Base-by-base conservation (phyloP, 306 rosid species). In the Ochetophila trinervis region DNA sequence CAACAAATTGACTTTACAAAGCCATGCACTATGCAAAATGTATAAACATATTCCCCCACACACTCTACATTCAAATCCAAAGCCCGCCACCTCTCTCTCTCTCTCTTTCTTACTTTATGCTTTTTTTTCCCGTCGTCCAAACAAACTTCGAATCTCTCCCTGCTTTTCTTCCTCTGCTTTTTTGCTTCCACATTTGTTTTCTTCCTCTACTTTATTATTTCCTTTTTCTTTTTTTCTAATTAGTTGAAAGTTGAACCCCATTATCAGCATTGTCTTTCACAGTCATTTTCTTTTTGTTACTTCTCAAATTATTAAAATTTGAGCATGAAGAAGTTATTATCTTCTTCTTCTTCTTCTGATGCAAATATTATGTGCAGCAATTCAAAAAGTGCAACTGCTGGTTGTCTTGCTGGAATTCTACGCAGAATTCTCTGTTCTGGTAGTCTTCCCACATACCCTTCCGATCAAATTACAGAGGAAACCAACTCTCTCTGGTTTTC, bases 401-500 rank as follows among this genome's bases (percentile, higher is more conserved):
- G 92, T 17, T 89, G 95, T 59, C 64, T 92, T 14, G 72, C 84
- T 0, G 83, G 89, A 15, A 80, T 92, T 62, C n/a, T 92, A 27
- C 86, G 95, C 54, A 78, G 86, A 58, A 74, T 89, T 69, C 92
- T 89, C 53, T 87, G 98, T 60, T 85, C 90, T 23, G 75, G 85
- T 4, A 83, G 83, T 81, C 80, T 89, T 40, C 93, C 96, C 1
- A 89, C 90, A 32, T 83, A 91, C 68, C 85, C 91, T 15, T 83
- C 89, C 2, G 86, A 85, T 76, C 88, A 83, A 48, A 68, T 74
- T 57, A 54, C 76, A 27, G 74, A 66, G 67, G 88, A 85, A 53
- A 11, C 74, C 20, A 73, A 53, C 42, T 72, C 73, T 4, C 49
- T 58, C 3, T n/a, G 53, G 24, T 36, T 60, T 74, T 56, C 1